Evolutionary conservation across 805 yeast genomes (phyloP).

Genomic region (Saturnispora silvae): DNA sequence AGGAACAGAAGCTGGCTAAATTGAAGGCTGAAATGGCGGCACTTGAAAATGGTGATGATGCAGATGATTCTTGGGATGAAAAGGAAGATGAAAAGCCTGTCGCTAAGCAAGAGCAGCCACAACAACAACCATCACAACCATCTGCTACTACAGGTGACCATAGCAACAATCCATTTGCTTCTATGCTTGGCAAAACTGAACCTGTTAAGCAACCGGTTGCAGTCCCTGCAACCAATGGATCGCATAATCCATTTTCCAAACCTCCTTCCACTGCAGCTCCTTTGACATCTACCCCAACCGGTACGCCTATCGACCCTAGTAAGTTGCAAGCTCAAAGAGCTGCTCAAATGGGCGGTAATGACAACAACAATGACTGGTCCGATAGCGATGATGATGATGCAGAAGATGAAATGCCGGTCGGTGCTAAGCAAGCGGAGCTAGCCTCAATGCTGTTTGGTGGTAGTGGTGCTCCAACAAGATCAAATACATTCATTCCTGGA

Average conservation of each 20-base stretch:
- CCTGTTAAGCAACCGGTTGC: slow-evolving; percentile 5
- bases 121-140: too few species aligned
- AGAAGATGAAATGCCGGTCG: slow-evolving; percentile 37
- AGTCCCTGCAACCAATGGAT: slow-evolving; percentile 3
- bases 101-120: slow-evolving; percentile 7
- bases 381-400: slow-evolving; percentile 33
- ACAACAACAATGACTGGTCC: slow-evolving; percentile 31
- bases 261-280: slow-evolving; percentile 28
- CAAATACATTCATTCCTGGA: slow-evolving; percentile 14
- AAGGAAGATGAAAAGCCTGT: slow-evolving; percentile 9
- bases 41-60: slow-evolving; percentile 29
- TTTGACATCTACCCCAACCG: slow-evolving; percentile 4
- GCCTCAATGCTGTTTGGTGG: slow-evolving; percentile 49
- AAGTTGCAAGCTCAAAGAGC: slow-evolving; percentile 63
- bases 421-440: slow-evolving; percentile 45
- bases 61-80: slow-evolving; percentile 17
- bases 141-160: slow-evolving; percentile 2
- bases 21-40: slow-evolving; percentile 51
- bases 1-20: slow-evolving; percentile 49
- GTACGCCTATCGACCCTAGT: slow-evolving; percentile 37
- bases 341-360: slow-evolving; percentile 50
- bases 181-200: slow-evolving; percentile 8
- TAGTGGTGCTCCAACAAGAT: slow-evolving; percentile 17
- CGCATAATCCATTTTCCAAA: slow-evolving; percentile 53
- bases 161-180: slow-evolving; percentile 14